Evolutionary conservation across 306 rosid genomes (phyloP).

Genomic region (Ammopiptanthus mongolicus): DNA sequence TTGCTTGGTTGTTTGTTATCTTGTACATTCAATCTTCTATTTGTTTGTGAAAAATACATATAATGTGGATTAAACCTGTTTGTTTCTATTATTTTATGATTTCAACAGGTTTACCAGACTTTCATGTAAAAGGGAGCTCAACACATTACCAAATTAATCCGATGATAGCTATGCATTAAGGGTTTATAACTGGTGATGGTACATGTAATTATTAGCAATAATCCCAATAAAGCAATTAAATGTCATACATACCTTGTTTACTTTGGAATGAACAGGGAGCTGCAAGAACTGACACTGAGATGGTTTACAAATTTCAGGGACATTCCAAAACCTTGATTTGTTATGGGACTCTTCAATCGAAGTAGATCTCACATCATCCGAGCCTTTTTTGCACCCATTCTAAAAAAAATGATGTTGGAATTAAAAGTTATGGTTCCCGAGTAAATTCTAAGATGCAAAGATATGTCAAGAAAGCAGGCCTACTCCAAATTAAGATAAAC

Average conservation of each 20-base stretch:
- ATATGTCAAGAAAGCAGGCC: background rate
- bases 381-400: background rate
- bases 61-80: background rate
- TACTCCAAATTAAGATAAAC: background rate
- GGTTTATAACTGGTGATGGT: background rate
- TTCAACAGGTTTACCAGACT: background rate
- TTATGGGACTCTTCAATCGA: background rate
- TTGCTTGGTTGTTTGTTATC: background rate
- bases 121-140: background rate
- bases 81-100: background rate
- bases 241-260: slow-evolving; percentile 5
- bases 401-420: background rate
- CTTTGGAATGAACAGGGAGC: slow-evolving; percentile 19
- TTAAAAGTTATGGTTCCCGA: background rate
- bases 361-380: background rate
- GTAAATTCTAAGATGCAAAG: background rate
- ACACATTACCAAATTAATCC: background rate
- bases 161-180: background rate
- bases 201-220: background rate
- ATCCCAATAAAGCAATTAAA: background rate
- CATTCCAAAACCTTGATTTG: background rate
- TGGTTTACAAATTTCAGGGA: slow-evolving; percentile 19
- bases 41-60: background rate
- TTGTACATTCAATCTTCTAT: background rate
- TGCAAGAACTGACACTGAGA: slow-evolving; percentile 27